Conservation (phyloP, 2,329 filamentous ascomycete genomes). For the Xylogone sp. region DNA sequence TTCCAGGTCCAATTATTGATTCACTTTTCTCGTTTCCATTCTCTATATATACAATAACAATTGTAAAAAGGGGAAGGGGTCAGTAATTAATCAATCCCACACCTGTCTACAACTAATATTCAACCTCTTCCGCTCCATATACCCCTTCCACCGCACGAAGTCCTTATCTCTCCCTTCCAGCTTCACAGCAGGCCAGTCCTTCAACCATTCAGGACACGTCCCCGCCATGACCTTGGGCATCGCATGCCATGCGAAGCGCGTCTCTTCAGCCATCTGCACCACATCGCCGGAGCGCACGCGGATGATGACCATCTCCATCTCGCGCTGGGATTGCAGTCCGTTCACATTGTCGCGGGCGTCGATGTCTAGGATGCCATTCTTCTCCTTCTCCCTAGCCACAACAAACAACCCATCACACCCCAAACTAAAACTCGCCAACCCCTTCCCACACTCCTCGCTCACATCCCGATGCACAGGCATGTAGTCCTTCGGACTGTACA, state of each 20-base stretch:
- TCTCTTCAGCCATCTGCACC: conserved; percentile 80
- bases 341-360: not conserved
- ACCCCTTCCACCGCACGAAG: conserved; percentile 70
- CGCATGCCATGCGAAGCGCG: conserved; percentile 90
- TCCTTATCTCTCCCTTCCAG: conserved; percentile 21
- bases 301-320: conserved; percentile 45
- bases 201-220: conserved; percentile 73
- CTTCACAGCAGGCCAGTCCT: conserved; percentile 64
- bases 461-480: conserved; percentile 93
- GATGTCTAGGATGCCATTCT: conserved; percentile 2
- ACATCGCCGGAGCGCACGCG: conserved; percentile 81
- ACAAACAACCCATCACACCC: conserved; percentile 91
- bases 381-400: conserved; percentile 52
- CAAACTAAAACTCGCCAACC: conserved; percentile 79
- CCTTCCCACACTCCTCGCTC: conserved; percentile 74
- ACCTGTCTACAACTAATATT: conserved; percentile 96
- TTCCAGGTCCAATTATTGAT: no score
- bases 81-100: conserved; percentile 35
- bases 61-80: not conserved
- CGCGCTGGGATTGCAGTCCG: conserved; percentile 11
- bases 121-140: conserved; percentile 83
- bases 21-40: no score
- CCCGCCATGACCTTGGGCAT: conserved; percentile 80
- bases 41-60: not conserved
- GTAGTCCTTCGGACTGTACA: conserved; percentile 86